Evolutionary conservation across 225 moss, liverwort and hornwort species (phyloP), one percentile per base, ranked within the genome.

Genomic region (Sphagnum tenellum): DNA sequence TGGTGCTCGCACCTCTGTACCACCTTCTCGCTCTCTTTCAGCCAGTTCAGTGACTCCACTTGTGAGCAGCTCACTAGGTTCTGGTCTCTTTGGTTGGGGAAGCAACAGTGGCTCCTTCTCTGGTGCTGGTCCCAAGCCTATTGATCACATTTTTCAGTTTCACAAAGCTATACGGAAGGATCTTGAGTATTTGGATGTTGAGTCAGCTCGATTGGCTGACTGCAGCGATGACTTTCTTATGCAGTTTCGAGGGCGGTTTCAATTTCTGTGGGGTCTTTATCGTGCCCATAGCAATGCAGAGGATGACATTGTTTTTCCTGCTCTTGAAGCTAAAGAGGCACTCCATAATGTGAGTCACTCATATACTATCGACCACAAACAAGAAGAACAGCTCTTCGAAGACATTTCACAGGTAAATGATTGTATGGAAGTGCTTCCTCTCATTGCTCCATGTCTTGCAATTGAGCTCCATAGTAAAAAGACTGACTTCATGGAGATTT

Each of bases 251-350:
- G 95, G 95, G 70, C 88, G 95, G 61, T 92, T 96, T 79, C 92
- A 88, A 67, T 96, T 96, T 83, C 70, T 96, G 51, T 88, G 88
- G 88, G 95, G 95, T 60, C 79, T 96, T 14, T 96, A 96, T 62
- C 89, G 95, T 67, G 95, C 95, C 47, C 95, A 96, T 68, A 96
- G 95, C 68, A 96, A 96, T 82, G 95, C 95, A 53, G 95, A 96
- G 67, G 95, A 96, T 75, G 95, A 96, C 67, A 96, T 96, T 61
- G 95, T 96, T 44, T 96, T 96, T 72, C 95, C 95, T 49, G 95
- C 95, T 46, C 81, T 96, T 60, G 95, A 96, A 83, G 89, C 92
- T 3, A 96, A 96, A 78, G 95, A 96, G 72, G 95, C 92, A 56
- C 71, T 96, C 56, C 95, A 96, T 70, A 96, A 96, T 63, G 89